Evolutionary conservation across 1,139 yeast genomes (phyloP).

Genomic region (Saccharomyces hybrid): DNA sequence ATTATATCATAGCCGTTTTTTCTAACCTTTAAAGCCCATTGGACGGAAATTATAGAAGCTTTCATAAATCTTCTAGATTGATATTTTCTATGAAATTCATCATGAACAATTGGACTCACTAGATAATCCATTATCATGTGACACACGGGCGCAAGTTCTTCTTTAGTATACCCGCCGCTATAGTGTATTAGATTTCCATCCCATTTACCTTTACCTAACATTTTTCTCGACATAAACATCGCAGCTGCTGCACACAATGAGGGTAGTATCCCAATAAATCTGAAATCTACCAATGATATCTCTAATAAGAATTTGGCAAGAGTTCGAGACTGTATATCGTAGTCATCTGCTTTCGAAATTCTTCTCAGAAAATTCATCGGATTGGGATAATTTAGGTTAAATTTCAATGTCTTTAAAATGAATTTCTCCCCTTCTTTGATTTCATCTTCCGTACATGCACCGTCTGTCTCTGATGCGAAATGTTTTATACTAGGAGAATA

Average conservation of each 20-base stretch:
- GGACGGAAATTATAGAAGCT: constrained; percentile 80
- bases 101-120: constrained; percentile 79
- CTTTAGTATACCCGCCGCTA: constrained; percentile 82
- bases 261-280: constrained; percentile 71
- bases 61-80: constrained; percentile 87
- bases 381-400: constrained; percentile 80
- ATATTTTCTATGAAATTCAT: constrained; percentile 88
- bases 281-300: constrained; percentile 71
- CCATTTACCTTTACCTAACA: constrained; percentile 69
- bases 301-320: constrained; percentile 85
- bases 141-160: constrained; percentile 63
- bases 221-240: constrained; percentile 78
- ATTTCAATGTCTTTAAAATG: constrained; percentile 65
- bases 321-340: constrained; percentile 86
- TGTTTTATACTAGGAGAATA: constrained; percentile 82
- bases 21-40: constrained; percentile 67
- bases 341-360: constrained; percentile 90
- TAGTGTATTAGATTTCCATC: constrained; percentile 79
- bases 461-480: constrained; percentile 83
- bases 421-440: constrained; percentile 82
- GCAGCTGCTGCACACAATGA: constrained; percentile 86
- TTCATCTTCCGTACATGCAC: constrained; percentile 68
- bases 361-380: constrained; percentile 92
- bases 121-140: constrained; percentile 71
- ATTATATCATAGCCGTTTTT: constrained; percentile 34